These are phyloP conservation scores for Fraxinus angustifolia DNA, from an alignment of 305 asterid genomes.

Conservation along the genomic window DNA sequence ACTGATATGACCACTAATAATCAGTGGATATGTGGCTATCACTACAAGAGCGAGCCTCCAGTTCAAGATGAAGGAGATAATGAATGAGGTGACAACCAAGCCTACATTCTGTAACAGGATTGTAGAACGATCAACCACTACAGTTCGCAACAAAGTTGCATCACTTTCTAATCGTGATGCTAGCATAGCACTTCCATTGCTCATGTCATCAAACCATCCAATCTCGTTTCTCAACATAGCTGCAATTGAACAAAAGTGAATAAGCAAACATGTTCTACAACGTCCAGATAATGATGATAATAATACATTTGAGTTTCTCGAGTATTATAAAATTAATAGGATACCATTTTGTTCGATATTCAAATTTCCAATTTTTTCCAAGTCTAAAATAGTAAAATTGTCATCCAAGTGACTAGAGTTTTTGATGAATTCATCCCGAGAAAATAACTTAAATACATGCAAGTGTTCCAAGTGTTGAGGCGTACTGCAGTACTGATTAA, in stretches of 20 bases:
- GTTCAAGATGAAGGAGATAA: constrained; percentile 88
- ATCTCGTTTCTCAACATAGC: constrained; percentile 95
- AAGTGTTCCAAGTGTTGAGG: neutral
- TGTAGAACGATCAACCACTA: constrained; percentile 87
- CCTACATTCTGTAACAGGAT: constrained; percentile 87
- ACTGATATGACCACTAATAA: constrained; percentile 89
- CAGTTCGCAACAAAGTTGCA: constrained; percentile 73
- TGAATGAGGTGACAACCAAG: constrained; percentile 67
- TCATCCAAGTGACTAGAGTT: neutral
- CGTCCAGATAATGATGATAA: neutral
- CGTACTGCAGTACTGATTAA: neutral
- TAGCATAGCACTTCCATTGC: constrained; percentile 80
- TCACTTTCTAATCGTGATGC: constrained; percentile 84
- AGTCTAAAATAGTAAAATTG: neutral
- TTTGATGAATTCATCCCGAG: neutral
- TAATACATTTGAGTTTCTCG: neutral
- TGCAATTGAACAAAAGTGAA: constrained; percentile 33
- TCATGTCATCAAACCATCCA: constrained; percentile 85
- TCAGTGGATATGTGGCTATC: constrained; percentile 82
- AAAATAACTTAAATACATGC: neutral
- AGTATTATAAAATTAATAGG: neutral
- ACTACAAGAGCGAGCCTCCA: constrained; percentile 97
- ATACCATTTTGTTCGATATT: neutral
- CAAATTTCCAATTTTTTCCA: neutral
- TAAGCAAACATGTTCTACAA: neutral